Evolutionary conservation across 345 rosid species (phyloP).

Genomic region (Euphorbia pulcherrima): DNA sequence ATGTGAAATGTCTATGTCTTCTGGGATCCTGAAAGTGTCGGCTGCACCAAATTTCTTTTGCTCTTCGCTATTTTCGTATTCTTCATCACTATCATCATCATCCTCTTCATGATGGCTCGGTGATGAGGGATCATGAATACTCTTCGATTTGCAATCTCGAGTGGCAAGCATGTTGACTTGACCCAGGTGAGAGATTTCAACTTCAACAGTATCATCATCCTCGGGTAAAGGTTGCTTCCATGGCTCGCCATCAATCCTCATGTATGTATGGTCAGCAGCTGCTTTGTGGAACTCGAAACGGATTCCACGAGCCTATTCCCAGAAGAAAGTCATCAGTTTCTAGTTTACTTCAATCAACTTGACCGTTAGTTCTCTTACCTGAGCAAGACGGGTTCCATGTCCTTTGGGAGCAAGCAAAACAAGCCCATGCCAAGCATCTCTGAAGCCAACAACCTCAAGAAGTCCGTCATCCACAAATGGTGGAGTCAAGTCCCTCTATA

Average conservation of each 20-base stretch:
- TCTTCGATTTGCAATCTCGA: constrained; percentile 52
- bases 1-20: constrained; percentile 64
- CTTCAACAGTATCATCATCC: constrained; percentile 65
- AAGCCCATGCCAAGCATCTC: constrained; percentile 98
- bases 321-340: constrained; percentile 3
- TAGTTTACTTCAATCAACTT: neutral
- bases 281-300: constrained; percentile 76
- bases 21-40: constrained; percentile 78
- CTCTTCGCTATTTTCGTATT: constrained; percentile 34
- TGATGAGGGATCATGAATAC: constrained; percentile 41
- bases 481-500: constrained; percentile 68
- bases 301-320: constrained; percentile 58
- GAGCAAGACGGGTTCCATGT: constrained; percentile 90
- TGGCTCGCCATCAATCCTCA: constrained; percentile 91
- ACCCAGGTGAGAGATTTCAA: constrained; percentile 80
- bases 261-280: constrained; percentile 61
- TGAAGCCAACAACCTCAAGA: constrained; percentile 79
- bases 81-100: constrained; percentile 25
- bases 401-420: constrained; percentile 74
- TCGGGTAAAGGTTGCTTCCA: constrained; percentile 83
- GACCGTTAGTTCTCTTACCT: constrained; percentile 35
- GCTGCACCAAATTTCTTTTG: constrained; percentile 85
- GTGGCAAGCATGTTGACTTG: constrained; percentile 93
- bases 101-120: constrained; percentile 19
- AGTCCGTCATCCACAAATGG: constrained; percentile 88